phyloP scores from a whole-genome alignment of 2,329 filamentous ascomycete species.

The Penicillium italicum region DNA sequence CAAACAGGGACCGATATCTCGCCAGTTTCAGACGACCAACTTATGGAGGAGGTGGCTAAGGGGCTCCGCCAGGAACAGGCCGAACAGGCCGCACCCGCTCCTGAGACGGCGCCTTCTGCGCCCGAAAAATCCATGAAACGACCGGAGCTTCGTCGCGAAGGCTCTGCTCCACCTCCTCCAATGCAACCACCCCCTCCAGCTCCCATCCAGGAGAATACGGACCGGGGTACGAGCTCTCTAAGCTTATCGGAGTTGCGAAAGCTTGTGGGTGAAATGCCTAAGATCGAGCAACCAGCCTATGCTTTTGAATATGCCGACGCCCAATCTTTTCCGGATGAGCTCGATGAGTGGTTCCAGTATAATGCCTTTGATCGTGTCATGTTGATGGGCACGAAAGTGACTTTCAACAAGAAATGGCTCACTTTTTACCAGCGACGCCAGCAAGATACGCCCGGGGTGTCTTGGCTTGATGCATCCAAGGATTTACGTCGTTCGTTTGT shows the following conservation, averaged over 20 bases:
- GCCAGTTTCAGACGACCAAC: slow-evolving; percentile 43
- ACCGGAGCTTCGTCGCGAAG: slow-evolving; percentile 39
- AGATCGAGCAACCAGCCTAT: slow-evolving; percentile 68
- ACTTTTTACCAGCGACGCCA: slow-evolving; percentile 45
- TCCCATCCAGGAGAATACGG: slow-evolving; percentile 39
- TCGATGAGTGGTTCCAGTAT: slow-evolving; percentile 98
- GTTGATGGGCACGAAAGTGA: slow-evolving; percentile 68
- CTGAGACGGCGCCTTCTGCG: slow-evolving; percentile 13
- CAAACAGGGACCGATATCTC: slow-evolving; percentile 47
- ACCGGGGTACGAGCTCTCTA: slow-evolving; percentile 61
- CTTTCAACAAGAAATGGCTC: slow-evolving; percentile 74
- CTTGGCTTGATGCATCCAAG: slow-evolving; percentile 65
- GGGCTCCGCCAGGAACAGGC: slow-evolving; percentile 36
- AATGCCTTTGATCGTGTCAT: slow-evolving; percentile 79
- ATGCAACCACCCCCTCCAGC: slow-evolving; percentile 47
- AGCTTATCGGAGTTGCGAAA: slow-evolving; percentile 70
- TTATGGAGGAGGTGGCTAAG: slow-evolving; percentile 42
- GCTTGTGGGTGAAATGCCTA: slow-evolving; percentile 70
- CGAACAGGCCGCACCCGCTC: slow-evolving; percentile 14
- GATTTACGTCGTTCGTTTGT: slow-evolving; percentile 48
- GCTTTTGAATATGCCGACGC: slow-evolving; percentile 78
- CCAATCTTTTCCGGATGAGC: slow-evolving; percentile 74
- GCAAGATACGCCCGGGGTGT: slow-evolving; percentile 40
- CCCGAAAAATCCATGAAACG: slow-evolving; percentile 24
- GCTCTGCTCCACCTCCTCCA: slow-evolving; percentile 42